A percentile compares a stretch with the other conserved stretches of the same genome.
Conservation (phyloP, 2,329 filamentous ascomycete genomes). For the Herpotrichia juniperi region DNA sequence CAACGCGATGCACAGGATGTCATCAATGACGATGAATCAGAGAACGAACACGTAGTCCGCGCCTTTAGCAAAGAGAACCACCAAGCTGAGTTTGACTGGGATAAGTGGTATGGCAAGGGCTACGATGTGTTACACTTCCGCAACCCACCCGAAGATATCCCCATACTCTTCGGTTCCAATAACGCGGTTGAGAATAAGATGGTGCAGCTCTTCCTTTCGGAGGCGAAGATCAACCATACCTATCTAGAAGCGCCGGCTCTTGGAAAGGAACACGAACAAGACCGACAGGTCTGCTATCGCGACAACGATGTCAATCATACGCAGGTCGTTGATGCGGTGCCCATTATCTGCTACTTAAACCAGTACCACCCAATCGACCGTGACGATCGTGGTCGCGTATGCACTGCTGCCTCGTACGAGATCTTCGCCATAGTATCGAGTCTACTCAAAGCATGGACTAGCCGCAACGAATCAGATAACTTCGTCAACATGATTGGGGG, state of each 20-base stretch:
- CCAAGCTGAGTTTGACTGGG: slow-evolving; percentile 73
- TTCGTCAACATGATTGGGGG: slow-evolving; percentile 20
- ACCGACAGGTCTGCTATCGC: slow-evolving; percentile 35
- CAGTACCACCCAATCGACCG: slow-evolving; percentile 33
- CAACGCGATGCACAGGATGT: slow-evolving; percentile 65
- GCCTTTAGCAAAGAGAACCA: slow-evolving; percentile 90
- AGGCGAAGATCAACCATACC: slow-evolving; percentile 26
- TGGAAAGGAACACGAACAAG: slow-evolving; percentile 22
- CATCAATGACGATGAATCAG: slow-evolving; percentile 70
- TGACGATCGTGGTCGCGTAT: slow-evolving; percentile 21
- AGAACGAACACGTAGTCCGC: slow-evolving; percentile 71
- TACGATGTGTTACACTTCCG: slow-evolving; percentile 79
- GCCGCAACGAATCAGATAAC: slow-evolving; percentile 15
- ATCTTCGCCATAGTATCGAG: slow-evolving; percentile 18
- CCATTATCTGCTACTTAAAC: slow-evolving; percentile 44
- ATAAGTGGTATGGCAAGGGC: slow-evolving; percentile 74
- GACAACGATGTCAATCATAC: slow-evolving; percentile 43
- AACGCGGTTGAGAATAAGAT: slow-evolving; percentile 36
- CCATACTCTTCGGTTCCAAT: slow-evolving; percentile 46
- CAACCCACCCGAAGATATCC: slow-evolving; percentile 32
- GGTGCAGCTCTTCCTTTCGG: slow-evolving; percentile 39
- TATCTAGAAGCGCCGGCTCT: slow-evolving; percentile 23
- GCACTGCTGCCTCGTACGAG: slow-evolving; percentile 26
- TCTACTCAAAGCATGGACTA: slow-evolving; percentile 25
- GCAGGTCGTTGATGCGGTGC: slow-evolving; percentile 28